These are phyloP conservation scores for Cydonia oblonga DNA, from an alignment of 331 rosid genomes.

Conservation along the genomic window DNA sequence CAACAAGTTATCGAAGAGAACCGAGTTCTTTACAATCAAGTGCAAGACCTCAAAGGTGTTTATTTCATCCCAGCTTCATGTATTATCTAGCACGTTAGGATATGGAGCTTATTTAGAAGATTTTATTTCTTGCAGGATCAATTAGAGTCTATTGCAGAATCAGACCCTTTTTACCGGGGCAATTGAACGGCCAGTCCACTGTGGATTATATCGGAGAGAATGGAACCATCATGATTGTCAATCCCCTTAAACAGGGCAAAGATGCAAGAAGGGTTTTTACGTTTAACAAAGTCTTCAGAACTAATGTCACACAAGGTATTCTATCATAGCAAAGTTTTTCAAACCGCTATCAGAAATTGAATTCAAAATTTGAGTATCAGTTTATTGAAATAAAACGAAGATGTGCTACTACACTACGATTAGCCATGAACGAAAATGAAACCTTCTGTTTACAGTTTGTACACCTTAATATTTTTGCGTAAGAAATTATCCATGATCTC, in stretches of 20 bases:
- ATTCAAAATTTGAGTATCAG: background rate
- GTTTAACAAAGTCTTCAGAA: slow-evolving; percentile 81
- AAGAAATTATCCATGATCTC: slow-evolving; percentile 7
- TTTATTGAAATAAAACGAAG: background rate
- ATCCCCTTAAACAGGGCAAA: slow-evolving; percentile 78
- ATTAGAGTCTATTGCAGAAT: slow-evolving; percentile 93
- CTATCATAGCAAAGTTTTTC: background rate
- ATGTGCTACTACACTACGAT: background rate
- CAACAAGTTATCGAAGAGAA: slow-evolving; percentile 85
- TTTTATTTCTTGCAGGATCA: slow-evolving; percentile 46
- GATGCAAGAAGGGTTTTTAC: slow-evolving; percentile 83
- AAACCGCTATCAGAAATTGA: background rate
- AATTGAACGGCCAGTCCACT: slow-evolving; percentile 54
- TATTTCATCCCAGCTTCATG: background rate
- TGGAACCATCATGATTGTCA: slow-evolving; percentile 87
- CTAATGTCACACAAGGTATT: slow-evolving; percentile 82
- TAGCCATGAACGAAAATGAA: background rate
- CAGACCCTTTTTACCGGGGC: slow-evolving; percentile 77
- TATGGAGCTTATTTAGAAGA: background rate
- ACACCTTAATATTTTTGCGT: background rate
- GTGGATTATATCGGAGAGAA: slow-evolving; percentile 95
- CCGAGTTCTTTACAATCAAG: slow-evolving; percentile 82
- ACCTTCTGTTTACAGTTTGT: background rate
- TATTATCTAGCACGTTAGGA: background rate
- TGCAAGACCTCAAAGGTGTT: slow-evolving; percentile 94